These are phyloP conservation scores for Dactylorhiza incarnata DNA, from an alignment of 106 monocot genomes.

Conservation along the genomic window DNA sequence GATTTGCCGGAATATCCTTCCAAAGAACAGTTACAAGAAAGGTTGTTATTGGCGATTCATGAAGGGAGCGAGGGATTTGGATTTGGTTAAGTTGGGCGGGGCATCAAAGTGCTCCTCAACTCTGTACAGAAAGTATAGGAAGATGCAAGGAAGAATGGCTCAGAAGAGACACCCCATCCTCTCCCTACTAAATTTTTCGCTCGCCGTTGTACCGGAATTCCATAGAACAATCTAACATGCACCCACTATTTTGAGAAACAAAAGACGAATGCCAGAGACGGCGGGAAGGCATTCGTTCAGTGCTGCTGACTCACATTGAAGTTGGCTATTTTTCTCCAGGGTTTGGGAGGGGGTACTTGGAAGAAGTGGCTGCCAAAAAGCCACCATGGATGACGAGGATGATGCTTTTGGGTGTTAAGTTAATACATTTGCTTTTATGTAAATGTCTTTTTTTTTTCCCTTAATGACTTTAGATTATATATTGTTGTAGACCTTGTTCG, in stretches of 20 bases:
- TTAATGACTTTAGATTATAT: neutral
- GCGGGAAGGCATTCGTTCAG: neutral
- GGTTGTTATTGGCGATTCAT: conserved; percentile 83
- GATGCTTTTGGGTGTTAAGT: neutral
- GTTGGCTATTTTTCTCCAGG: neutral
- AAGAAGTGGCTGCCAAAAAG: neutral
- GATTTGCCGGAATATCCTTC: conserved; percentile 94
- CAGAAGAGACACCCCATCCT: conserved; percentile 2
- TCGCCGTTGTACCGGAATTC: neutral
- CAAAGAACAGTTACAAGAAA: conserved; percentile 82
- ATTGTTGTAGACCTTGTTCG: conserved; percentile 2
- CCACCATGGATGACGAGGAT: neutral
- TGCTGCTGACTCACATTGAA: neutral
- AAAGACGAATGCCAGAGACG: neutral
- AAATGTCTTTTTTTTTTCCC: neutral
- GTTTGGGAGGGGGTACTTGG: neutral
- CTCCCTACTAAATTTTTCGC: neutral
- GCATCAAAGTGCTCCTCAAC: neutral
- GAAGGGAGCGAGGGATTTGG: conserved; percentile 96
- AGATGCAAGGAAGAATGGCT: conserved; percentile 6
- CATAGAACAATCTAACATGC: neutral
- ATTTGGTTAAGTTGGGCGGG: conserved; percentile 42
- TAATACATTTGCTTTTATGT: neutral
- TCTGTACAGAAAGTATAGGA: conserved; percentile 27
- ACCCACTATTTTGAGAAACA: neutral